A percentile compares a stretch with the other conserved stretches of the same genome.
phyloP scores from a whole-genome alignment of 257 asterid species.

The Solanum piurae region DNA sequence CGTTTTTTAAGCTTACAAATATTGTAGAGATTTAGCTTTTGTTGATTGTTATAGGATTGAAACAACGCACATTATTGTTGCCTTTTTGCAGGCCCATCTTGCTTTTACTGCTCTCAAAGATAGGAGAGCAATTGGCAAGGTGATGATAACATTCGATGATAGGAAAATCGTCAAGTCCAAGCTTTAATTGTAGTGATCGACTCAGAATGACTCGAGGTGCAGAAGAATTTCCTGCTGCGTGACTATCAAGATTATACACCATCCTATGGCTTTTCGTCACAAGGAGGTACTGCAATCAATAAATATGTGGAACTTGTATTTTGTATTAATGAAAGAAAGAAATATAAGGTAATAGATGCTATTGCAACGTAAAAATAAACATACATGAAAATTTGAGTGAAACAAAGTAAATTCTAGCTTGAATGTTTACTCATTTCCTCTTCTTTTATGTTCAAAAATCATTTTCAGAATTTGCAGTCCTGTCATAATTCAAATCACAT shows the following conservation, averaged over 20 bases:
- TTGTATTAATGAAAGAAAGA: background rate
- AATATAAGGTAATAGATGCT: background rate
- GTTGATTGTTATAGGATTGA: background rate
- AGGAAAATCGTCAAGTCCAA: conserved; percentile 31
- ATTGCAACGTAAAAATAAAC: background rate
- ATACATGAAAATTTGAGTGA: background rate
- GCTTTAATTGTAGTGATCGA: conserved; percentile 21
- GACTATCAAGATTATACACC: background rate
- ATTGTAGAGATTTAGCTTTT: background rate
- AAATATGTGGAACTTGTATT: background rate
- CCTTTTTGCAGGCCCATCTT: conserved; percentile 57
- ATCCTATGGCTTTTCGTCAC: background rate
- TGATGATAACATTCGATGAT: conserved; percentile 57
- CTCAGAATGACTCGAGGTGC: background rate
- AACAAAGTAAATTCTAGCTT: background rate
- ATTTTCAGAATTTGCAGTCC: background rate
- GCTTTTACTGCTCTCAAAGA: conserved; percentile 80
- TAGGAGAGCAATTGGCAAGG: conserved; percentile 90
- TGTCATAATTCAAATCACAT: background rate
- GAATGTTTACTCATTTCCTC: background rate
- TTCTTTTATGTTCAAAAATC: background rate
- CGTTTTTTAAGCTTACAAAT: background rate
- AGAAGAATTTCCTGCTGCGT: background rate
- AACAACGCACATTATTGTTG: background rate
- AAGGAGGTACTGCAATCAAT: background rate